Evolutionary conservation across 164 flowering plant species (phyloP), one percentile per base, ranked within the genome.

Genomic region (Vitis amurensis): DNA sequence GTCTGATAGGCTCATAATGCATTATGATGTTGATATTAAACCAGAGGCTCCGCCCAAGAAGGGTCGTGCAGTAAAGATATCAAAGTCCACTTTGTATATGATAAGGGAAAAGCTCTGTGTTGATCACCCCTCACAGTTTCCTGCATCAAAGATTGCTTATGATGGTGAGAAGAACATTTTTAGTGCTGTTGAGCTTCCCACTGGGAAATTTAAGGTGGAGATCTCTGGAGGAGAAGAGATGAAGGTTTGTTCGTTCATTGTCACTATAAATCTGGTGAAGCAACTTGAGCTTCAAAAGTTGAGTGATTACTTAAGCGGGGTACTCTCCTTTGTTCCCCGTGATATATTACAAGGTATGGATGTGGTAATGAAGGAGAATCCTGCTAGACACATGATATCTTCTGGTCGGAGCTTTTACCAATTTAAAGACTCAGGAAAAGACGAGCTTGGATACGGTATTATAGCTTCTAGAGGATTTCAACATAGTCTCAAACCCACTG

Each of bases 281-380:
- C 66, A 75, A 61, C 75, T 86, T 50, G 74, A 79, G 61, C 73
- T 91, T 11, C 19, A 71, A 13, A 76, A 73, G 67, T 73, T 92
- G 75, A 66, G 64, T 27, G 89, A 80, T 15, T 89, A 82, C 72
- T 67, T 89, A 8, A 64, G 30, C 0, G 80, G 91, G 4, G 73
- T 52, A 1, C 67, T 70, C 7, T 16, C 29, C 0, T 30, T 69
- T 1, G 59, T 77, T 4, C 92, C 96, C 7, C 88, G 91, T 37
- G 87, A 89, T 23, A 71, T 86, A 47, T 78, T 92, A 59, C 96
- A 91, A 55, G 91, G 79, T 1, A 70, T 92, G 88, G 98, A 91
- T 78, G 76, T 92, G 68, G 87, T 91, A 14, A 80, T 89, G 88
- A 88, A 86, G 66, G 93, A 90, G 72, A 78, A 91, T 70, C 88